Evolutionary conservation across 306 rosid species (phyloP).

Genomic region (Quillaja saponaria): DNA sequence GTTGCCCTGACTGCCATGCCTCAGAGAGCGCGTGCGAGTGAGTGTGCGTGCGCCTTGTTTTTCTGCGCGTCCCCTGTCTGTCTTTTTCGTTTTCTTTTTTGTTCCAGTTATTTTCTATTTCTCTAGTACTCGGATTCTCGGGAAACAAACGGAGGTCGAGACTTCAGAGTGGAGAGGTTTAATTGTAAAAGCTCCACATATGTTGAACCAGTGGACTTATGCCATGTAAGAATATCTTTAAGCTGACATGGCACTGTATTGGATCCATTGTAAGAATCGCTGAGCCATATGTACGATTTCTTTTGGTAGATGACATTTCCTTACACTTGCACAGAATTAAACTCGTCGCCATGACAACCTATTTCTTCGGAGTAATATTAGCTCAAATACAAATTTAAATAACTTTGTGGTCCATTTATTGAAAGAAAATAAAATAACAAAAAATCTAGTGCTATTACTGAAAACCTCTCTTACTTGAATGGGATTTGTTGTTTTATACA

Average conservation of each 20-base stretch:
- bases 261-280: too few species aligned
- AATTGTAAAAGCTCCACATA: constrained; percentile 30
- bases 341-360: too few species aligned
- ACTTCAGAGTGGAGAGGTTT: not conserved
- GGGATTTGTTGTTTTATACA: too few species aligned
- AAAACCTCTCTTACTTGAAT: too few species aligned
- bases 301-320: too few species aligned
- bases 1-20: constrained; percentile 87
- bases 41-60: not conserved
- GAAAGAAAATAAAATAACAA: too few species aligned
- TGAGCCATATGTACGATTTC: too few species aligned
- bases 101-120: not conserved
- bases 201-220: constrained; percentile 12
- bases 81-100: not conserved
- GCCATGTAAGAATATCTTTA: constrained; percentile 11
- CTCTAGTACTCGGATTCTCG: not conserved
- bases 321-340: too few species aligned
- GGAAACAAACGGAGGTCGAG: constrained; percentile 13
- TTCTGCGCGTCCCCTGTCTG: constrained; percentile 6
- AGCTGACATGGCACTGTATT: constrained; percentile 22
- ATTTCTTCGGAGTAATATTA: too few species aligned
- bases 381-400: too few species aligned
- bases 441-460: too few species aligned
- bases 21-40: not conserved
- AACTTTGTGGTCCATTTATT: too few species aligned